Conservation (phyloP, 78 protist species). For the Chrysochromulina parva region DNA sequence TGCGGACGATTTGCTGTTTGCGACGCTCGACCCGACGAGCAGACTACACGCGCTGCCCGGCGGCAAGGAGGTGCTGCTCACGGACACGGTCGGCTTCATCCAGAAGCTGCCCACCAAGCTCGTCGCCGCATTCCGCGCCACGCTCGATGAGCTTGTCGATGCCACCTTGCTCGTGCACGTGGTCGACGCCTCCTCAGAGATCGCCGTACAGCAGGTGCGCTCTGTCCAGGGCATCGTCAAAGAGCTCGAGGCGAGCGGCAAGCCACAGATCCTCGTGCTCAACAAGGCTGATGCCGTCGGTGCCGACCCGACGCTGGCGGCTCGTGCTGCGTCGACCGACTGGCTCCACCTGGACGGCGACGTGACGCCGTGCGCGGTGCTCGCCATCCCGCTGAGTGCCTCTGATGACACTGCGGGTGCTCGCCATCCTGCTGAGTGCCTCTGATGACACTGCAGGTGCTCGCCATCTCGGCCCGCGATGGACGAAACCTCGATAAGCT, state of each 20-base stretch:
- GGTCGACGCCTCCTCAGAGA: background rate
- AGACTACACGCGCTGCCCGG: background rate
- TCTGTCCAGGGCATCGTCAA: slow-evolving; percentile 10
- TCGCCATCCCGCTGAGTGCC: background rate
- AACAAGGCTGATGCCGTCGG: slow-evolving; percentile 17
- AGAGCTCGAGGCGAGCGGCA: slow-evolving; percentile 12
- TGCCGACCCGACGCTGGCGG: background rate
- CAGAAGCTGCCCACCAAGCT: slow-evolving; percentile 33
- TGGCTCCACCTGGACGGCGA: background rate
- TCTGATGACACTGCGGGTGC: background rate
- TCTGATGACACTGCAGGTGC: background rate
- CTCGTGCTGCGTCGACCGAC: background rate
- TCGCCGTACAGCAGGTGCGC: background rate
- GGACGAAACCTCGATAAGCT: background rate
- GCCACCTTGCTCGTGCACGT: background rate
- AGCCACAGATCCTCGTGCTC: slow-evolving; percentile 40
- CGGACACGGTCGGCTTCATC: slow-evolving; percentile 28
- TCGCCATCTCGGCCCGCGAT: background rate
- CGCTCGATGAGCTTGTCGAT: slow-evolving; percentile 14
- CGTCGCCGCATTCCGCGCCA: slow-evolving; percentile 19
- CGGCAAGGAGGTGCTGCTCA: background rate
- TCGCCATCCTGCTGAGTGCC: background rate
- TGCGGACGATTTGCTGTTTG: slow-evolving; percentile 40
- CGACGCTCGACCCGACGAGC: slow-evolving; percentile 41
- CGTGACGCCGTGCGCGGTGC: background rate